A percentile compares a stretch with the other conserved stretches of the same genome.
Evolutionary conservation across 441 rosid genomes (phyloP).

Genomic region (Flueggea neowawraea): DNA sequence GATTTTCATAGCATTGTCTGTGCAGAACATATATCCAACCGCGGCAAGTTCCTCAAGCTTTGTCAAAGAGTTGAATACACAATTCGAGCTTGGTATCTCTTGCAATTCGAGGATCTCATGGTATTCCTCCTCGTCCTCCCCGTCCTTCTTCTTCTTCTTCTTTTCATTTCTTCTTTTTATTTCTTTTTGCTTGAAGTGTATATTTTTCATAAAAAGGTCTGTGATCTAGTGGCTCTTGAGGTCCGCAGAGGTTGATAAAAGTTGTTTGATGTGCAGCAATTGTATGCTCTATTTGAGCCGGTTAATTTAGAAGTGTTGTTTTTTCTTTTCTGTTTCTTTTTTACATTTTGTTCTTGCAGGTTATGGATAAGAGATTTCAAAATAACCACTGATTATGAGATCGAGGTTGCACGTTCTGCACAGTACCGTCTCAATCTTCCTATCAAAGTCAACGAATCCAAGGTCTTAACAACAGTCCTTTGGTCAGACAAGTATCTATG

Average conservation of each 20-base stretch:
- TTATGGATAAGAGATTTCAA: conserved; percentile 89
- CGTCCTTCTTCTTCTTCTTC: too few species aligned
- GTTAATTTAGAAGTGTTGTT: neutral
- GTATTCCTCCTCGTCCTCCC: conserved; percentile 18
- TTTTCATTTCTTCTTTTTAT: neutral
- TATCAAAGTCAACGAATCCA: conserved; percentile 64
- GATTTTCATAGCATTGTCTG: neutral
- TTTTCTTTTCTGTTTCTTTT: neutral
- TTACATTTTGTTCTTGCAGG: conserved; percentile 28
- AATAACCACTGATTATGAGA: conserved; percentile 56
- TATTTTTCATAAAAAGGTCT: neutral
- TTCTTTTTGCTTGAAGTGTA: neutral
- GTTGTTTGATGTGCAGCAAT: conserved; percentile 39
- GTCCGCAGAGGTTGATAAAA: neutral
- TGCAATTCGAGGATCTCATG: conserved; percentile 84
- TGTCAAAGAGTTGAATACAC: conserved; percentile 82
- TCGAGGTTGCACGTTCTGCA: conserved; percentile 69
- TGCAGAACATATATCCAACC: conserved; percentile 46
- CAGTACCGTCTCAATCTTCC: conserved; percentile 89
- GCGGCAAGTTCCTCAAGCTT: conserved; percentile 68
- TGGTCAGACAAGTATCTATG: too few species aligned
- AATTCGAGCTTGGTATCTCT: conserved; percentile 78
- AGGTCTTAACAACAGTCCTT: conserved; percentile 29
- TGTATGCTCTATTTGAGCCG: conserved; percentile 79
- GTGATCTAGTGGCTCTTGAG: too few species aligned